phyloP scores from a whole-genome alignment of 345 rosid species.

The Gossypium stocksii region DNA sequence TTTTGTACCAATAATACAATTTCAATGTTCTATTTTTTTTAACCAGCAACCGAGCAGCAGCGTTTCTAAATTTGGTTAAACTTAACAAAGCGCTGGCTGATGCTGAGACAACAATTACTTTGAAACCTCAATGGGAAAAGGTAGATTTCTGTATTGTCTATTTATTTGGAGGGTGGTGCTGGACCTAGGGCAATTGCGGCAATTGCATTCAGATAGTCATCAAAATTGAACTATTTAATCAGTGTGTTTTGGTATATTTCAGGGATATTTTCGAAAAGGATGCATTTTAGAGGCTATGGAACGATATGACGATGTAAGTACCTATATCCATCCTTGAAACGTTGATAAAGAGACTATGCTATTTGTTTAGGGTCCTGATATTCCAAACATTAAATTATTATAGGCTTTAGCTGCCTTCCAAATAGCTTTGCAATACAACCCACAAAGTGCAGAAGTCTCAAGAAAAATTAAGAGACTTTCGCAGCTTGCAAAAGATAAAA shows the following conservation, averaged over 20 bases:
- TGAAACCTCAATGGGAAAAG: conserved; percentile 97
- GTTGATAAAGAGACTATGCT: background rate
- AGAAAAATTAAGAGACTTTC: conserved; percentile 15
- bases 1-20: background rate
- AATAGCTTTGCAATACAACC: conserved; percentile 64
- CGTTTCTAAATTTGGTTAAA: conserved; percentile 82
- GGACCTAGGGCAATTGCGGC: background rate
- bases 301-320: conserved; percentile 69
- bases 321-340: background rate
- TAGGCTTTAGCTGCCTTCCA: conserved; percentile 82
- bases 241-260: conserved; percentile 18
- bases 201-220: background rate
- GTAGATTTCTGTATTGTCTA: conserved; percentile 24
- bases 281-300: conserved; percentile 96
- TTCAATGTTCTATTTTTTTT: conserved; percentile 10
- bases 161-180: background rate
- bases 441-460: conserved; percentile 74
- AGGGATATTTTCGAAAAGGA: conserved; percentile 98
- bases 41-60: conserved; percentile 92
- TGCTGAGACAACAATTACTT: conserved; percentile 75
- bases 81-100: conserved; percentile 90
- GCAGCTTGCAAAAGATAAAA: conserved; percentile 50
- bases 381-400: conserved; percentile 5
- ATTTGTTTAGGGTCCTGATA: conserved; percentile 5
- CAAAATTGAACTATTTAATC: background rate